These are phyloP conservation scores for Brassica juncea DNA, from an alignment of 345 rosid genomes.

Conservation along the genomic window DNA sequence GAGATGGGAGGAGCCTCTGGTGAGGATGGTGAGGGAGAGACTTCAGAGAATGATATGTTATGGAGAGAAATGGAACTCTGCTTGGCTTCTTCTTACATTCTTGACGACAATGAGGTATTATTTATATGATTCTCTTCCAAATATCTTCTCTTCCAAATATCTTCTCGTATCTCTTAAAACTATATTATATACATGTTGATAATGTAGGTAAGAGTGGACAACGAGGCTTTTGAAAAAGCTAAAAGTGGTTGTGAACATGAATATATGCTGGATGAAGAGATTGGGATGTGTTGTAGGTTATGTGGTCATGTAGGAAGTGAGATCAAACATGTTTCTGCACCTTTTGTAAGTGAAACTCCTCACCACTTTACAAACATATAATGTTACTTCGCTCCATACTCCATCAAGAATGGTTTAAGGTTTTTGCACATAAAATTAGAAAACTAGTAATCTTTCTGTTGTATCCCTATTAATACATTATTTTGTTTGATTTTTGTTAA, in stretches of 20 bases:
- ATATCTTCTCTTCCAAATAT: background rate
- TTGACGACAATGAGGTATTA: slow-evolving; percentile 75
- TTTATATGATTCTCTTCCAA: background rate
- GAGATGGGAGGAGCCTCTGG: slow-evolving; percentile 40
- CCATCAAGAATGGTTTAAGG: background rate
- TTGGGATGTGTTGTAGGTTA: slow-evolving; percentile 64
- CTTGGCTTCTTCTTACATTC: slow-evolving; percentile 72
- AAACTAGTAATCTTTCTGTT: background rate
- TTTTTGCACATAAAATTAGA: background rate
- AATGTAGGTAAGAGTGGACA: slow-evolving; percentile 46
- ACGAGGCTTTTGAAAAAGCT: slow-evolving; percentile 44
- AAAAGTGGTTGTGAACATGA: slow-evolving; percentile 60
- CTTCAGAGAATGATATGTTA: slow-evolving; percentile 70
- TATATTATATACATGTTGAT: background rate
- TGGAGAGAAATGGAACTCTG: slow-evolving; percentile 92
- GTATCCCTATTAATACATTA: background rate
- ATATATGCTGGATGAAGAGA: slow-evolving; percentile 70
- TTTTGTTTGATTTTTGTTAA: background rate
- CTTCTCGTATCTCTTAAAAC: background rate
- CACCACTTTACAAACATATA: background rate
- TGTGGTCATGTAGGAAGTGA: slow-evolving; percentile 80
- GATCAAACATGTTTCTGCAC: slow-evolving; percentile 69
- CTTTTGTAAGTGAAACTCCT: slow-evolving; percentile 71
- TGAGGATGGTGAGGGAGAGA: slow-evolving; percentile 59
- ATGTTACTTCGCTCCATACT: background rate